Evolutionary conservation across 169 alveolate genomes (phyloP), one percentile per base, ranked within the genome.

Genomic region (Besnoitia besnoiti): DNA sequence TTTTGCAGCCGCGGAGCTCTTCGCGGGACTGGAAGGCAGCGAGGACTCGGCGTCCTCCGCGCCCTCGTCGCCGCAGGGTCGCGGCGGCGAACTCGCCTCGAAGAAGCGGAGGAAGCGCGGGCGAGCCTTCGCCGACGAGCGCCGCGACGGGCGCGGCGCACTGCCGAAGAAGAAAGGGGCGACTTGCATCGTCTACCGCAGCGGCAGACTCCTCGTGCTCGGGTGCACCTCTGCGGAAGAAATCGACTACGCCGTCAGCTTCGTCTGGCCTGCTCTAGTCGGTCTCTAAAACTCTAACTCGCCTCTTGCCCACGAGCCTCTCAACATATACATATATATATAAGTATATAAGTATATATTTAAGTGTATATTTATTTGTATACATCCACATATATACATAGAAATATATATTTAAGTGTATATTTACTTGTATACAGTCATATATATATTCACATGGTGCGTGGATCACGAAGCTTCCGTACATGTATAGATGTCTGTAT

Each of bases 221-320:
- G 92, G 94, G 33, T 92, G 92, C 61, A 59, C 59, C 40, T 62
- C 88, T 92, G 62, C 85, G 14, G 92, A 92, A 92, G 92, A 92
- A 55, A 92, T 85, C 50, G 84, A 85, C 37, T 80, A 80, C 24
- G 90, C 89, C 33, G 76, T 85, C 55, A 84, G 67, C 30, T 92
- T 76, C 42, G 84, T 92, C 1, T 76, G 90, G 91, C 94, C 92
- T 1, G 89, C 92, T 0, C 90, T 92, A 35, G 89, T 85, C 33
- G 92, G 84, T 16, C 85, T 85, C 16, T 85, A 77, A 51, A 7
- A 73, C 8, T 73, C 12, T 42, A 73, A 16, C 82, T 73, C 67
- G 12, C 67, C 67, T 0, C 30, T 19, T 55, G 14, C n/a, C 0
- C 21, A 50, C 62, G 62, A 30, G 46, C 19, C 46, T 35, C 39